These are phyloP conservation scores for Zarea fungicola DNA, from an alignment of 2,329 filamentous ascomycete genomes.

Conservation along the genomic window DNA sequence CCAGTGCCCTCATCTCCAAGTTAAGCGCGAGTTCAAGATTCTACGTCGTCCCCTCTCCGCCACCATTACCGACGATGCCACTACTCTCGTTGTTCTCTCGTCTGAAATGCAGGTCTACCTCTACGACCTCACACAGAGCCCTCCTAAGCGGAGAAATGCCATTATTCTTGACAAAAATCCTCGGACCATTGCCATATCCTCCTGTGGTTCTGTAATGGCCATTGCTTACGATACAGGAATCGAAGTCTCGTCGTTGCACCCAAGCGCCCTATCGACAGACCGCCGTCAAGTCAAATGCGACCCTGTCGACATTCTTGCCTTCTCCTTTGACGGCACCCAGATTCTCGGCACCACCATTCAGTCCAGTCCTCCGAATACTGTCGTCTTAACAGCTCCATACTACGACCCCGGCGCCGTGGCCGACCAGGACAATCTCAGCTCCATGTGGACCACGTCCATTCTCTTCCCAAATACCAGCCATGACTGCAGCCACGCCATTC, in stretches of 20 bases:
- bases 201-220: constrained; percentile 74
- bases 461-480: constrained; percentile 76
- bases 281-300: constrained; percentile 74
- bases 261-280: constrained; percentile 58
- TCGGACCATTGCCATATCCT: constrained; percentile 72
- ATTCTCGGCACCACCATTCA: constrained; percentile 69
- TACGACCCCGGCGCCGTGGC: constrained; percentile 66
- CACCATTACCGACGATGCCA: constrained; percentile 74
- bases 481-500: constrained; percentile 70
- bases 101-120: constrained; percentile 80
- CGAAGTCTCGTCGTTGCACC: constrained; percentile 71
- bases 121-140: constrained; percentile 63
- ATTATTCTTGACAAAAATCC: constrained; percentile 75
- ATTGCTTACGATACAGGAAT: constrained; percentile 86
- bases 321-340: constrained; percentile 74
- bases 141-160: constrained; percentile 66
- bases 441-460: constrained; percentile 81
- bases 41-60: constrained; percentile 68
- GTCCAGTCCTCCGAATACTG: constrained; percentile 60
- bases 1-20: constrained; percentile 51
- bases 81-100: constrained; percentile 71
- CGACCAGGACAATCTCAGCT: constrained; percentile 62
- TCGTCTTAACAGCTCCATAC: constrained; percentile 74
- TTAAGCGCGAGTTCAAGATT: constrained; percentile 76
- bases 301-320: constrained; percentile 66